Base-by-base conservation (phyloP, 441 rosid genomes). In the Gossypium trilobum region DNA sequence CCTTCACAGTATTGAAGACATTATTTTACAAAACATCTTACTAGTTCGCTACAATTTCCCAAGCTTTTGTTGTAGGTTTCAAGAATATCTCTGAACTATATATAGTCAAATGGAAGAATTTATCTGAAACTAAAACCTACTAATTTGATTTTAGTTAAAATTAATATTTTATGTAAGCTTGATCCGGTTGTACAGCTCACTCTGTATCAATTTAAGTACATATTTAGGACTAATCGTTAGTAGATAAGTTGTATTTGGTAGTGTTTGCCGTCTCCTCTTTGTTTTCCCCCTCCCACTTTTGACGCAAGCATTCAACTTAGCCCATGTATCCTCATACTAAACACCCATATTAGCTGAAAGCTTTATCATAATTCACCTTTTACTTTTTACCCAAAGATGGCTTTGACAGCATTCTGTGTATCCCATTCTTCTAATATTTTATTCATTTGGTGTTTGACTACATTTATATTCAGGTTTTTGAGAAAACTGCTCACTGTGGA, bases 401-500 rank as follows among this genome's bases (percentile, higher is more conserved):
- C 29, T 59, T 59, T 27, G 13, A 59, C 42, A 13, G 42, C n/a
- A 27, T 59, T 27, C 42, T n/a, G 10, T 33, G 17, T 58, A 36
- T 68, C 13, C 5, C 55, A 6, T 25, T 22, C 11, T 31, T 19
- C 7, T 56, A 39, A 1, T 36, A 2, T 31, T 64, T 27, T 46
- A 39, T 52, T 42, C 25, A 65, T 52, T 46, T 25, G 61, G 17
- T 56, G 0, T 29, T 42, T 57, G 33, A 65, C 58, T 64, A 55
- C 46, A 59, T 31, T 63, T 72, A 73, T 66, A 67, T 64, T 68
- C 76, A 94, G 97, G 97, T 92, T 94, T 85, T 87, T 94, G 88
- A 92, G 79, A 66, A 92, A 94, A 79, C 92, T 92, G 79, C 91
- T 92, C 55, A 94, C 97, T 39, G 96, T 83, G 84, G 97, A 94